Evolutionary conservation across 305 asterid species (phyloP), one percentile per base, ranked within the genome.

Genomic region (Fraxinus xanthoxyloides): DNA sequence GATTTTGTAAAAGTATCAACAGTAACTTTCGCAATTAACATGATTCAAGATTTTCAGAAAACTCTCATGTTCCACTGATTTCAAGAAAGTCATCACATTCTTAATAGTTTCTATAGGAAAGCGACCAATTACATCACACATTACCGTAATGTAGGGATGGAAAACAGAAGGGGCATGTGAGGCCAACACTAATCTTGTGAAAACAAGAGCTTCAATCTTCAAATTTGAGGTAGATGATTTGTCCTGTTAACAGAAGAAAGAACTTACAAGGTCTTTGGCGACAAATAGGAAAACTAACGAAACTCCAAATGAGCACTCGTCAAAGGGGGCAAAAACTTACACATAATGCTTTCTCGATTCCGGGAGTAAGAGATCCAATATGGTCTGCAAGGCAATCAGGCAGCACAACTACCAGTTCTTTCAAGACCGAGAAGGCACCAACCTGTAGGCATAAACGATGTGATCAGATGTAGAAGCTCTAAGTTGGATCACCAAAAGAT

Each of bases 331-430:
- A 85, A 80, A 65, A 85, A 89, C 97, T 76, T 91, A 97, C 99
- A 88, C 93, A 93, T 31, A 97, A 84, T 81, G 99, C 99, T 86
- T 93, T 93, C 87, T 97, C 98, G 38, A 97, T 90, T 84, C 98
- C 98, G 81, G 98, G 96, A 51, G 92, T 92, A 75, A 97, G 97
- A 81, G 97, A 92, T 82, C 98, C 99, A 90, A 97, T 92, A 87
- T 97, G 98, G 82, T 95, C 98, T 21, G 98, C 96, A 76, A 97
- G 98, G 90, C 99, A 97, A 87, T 97, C 99, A 84, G 99, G 99
- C 83, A 97, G 92, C 79, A 97, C 98, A 72, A 92, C 92, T 80
- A 97, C 98, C 65, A 95, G 90, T 85, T 97, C 98, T 86, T 95
- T 97, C 88, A 97, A 84, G 84, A 97, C 97, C 23, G 98, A 93